Evolutionary conservation across 495 filamentous ascomycete species (phyloP).

Genomic region (Lasiosphaeria ovina): DNA sequence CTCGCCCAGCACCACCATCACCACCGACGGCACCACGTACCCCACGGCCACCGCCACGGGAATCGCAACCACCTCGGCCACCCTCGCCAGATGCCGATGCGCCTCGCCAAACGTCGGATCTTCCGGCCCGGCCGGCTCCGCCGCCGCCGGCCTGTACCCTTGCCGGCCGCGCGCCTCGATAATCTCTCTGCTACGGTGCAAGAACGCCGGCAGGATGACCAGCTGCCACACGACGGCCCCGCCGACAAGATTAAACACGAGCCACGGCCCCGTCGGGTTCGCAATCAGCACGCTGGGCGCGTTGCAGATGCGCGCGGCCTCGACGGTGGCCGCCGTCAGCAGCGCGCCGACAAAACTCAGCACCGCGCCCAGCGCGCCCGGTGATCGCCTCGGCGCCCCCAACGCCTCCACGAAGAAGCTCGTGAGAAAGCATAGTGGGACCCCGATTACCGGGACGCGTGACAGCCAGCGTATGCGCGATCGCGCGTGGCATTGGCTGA

Average conservation of each 20-base stretch:
- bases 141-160: not conserved
- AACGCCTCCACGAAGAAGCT: conserved; percentile 36
- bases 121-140: conserved; percentile 11
- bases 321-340: conserved; percentile 38
- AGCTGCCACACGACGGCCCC: conserved; percentile 43
- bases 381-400: conserved; percentile 22
- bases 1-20: conserved; percentile 77
- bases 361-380: conserved; percentile 26
- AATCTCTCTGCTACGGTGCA: conserved; percentile 32
- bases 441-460: conserved; percentile 33
- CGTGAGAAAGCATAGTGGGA: conserved; percentile 40
- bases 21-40: conserved; percentile 35
- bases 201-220: conserved; percentile 41
- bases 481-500: conserved; percentile 42
- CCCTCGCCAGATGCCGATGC: conserved; percentile 33
- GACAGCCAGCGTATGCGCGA: conserved; percentile 35
- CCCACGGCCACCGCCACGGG: conserved; percentile 38
- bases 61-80: conserved; percentile 39
- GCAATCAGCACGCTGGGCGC: conserved; percentile 29
- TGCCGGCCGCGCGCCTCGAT: conserved; percentile 18
- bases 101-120: conserved; percentile 29
- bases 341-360: conserved; percentile 34
- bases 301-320: conserved; percentile 40
- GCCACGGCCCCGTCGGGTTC: conserved; percentile 36
- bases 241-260: conserved; percentile 40